Base-by-base conservation (phyloP, 2,329 filamentous ascomycete species). In the Aspergillus calidoustus region DNA sequence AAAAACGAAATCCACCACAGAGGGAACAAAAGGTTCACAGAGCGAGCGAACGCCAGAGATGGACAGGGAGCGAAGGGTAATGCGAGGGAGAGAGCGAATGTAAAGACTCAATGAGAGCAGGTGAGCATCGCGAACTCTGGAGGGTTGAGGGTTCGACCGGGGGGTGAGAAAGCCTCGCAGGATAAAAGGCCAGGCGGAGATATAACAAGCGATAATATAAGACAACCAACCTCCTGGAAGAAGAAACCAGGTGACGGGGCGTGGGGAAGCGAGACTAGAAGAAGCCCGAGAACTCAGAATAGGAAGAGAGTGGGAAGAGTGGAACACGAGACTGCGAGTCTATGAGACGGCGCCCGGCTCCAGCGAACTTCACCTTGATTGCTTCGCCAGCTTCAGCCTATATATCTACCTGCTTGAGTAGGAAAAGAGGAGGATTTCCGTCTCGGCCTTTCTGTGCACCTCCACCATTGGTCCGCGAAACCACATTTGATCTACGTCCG, bases 191-290 rank as follows among this genome's bases (percentile, higher is more conserved):
- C 19, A 47, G 53, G 46, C 46, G 38, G 51, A 31, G 54, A 38
- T 44, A 28, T 34, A 44, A 50, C 38, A 54, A n/a, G 48, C 25
- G 38, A 51, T 34, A 25, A 58, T 46, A 55, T 48, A 34, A 55
- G 41, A 48, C 30, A 31, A 44, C 7, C 30, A 31, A 44, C 7
- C 28, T 48, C 41, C 25, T 28, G 44, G 55, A 51, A 28, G n/a
- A 54, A 53, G 30, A 44, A 57, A 34, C 38, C 50, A 61, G 44
- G 54, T 44, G 54, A 64, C n/a, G 22, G 22, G 51, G 49, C 50
- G 61, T 57, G 51, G 59, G 61, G 41, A 62, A 59, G 57, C 19
- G 15, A 41, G 34, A 41, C 34, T 41, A 41, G 53, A 52, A 30
- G 48, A 19, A 43, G 34, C 30, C 23, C n/a, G 31, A 25, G 19